Percentiles rank a stretch among this genome's conserved stretches.
phyloP scores from a whole-genome alignment of 768 basidiomycete genomes.

The Suillus weaverae region DNA sequence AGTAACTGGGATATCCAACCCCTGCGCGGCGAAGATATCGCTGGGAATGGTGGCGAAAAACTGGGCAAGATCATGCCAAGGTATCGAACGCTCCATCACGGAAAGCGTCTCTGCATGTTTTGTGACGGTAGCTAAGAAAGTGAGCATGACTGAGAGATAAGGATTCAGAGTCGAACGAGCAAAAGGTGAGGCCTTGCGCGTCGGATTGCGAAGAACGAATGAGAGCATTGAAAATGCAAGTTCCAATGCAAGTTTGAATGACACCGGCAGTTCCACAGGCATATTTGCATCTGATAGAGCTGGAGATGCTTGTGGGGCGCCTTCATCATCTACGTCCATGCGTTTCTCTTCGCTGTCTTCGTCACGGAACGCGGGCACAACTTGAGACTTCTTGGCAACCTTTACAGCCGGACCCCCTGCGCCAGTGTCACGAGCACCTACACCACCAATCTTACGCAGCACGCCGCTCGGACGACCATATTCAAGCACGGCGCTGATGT shows the following conservation, averaged over 20 bases:
- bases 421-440: conserved; percentile 38
- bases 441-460: conserved; percentile 60
- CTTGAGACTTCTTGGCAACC: conserved; percentile 47
- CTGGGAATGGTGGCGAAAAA: conserved; percentile 66
- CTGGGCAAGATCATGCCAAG: conserved; percentile 74
- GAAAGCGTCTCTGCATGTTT: conserved; percentile 62
- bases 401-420: conserved; percentile 41
- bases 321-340: conserved; percentile 67
- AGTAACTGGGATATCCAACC: conserved; percentile 33
- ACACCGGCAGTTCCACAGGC: conserved; percentile 51
- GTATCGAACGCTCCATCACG: conserved; percentile 73
- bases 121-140: conserved; percentile 80
- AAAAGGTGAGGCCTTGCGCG: conserved; percentile 58
- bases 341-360: conserved; percentile 46
- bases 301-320: conserved; percentile 27
- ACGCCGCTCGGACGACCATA: conserved; percentile 79
- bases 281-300: conserved; percentile 34
- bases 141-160: conserved; percentile 82
- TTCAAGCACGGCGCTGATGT: conserved; percentile 80
- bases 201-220: conserved; percentile 64
- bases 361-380: conserved; percentile 23
- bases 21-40: conserved; percentile 48
- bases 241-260: conserved; percentile 74
- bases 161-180: conserved; percentile 68
- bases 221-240: conserved; percentile 79